Conservation (phyloP, 2,329 filamentous ascomycete species). For the Fusarium verrucosum region DNA sequence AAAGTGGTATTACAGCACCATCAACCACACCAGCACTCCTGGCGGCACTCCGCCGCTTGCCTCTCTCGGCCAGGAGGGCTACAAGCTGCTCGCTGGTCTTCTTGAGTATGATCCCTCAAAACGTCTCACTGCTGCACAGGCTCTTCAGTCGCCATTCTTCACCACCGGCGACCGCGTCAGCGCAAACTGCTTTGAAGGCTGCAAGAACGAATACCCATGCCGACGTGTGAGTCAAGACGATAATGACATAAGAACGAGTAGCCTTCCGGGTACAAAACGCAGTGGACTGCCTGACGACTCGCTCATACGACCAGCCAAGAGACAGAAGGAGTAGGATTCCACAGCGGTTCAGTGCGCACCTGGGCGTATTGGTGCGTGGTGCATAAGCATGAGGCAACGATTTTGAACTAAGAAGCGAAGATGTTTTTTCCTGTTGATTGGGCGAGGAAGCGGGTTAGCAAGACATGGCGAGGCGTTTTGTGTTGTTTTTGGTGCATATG, state of each 20-base stretch:
- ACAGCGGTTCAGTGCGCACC: too few relatives aligned
- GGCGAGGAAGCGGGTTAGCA: too few relatives aligned
- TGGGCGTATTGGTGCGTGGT: too few relatives aligned
- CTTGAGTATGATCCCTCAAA: constrained; percentile 94
- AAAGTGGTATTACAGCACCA: constrained; percentile 79
- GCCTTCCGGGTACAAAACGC: constrained; percentile 89
- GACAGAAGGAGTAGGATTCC: constrained; percentile 63
- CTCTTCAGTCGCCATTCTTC: constrained; percentile 93
- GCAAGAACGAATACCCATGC: constrained; percentile 88
- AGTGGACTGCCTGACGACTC: constrained; percentile 85
- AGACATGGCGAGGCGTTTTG: not conserved
- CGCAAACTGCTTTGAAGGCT: constrained; percentile 89
- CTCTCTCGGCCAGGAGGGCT: constrained; percentile 78
- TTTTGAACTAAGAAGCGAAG: too few relatives aligned
- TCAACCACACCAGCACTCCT: constrained; percentile 63
- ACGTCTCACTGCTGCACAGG: constrained; percentile 85
- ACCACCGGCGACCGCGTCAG: constrained; percentile 75
- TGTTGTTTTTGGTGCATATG: not conserved
- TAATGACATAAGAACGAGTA: constrained; percentile 92
- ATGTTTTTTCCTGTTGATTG: too few relatives aligned
- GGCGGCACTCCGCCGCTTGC: constrained; percentile 55
- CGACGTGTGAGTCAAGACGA: constrained; percentile 92
- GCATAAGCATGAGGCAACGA: too few relatives aligned
- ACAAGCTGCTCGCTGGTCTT: constrained; percentile 80
- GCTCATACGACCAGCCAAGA: constrained; percentile 70